Evolutionary conservation across 2,329 filamentous ascomycete species (phyloP).

Genomic region (Alternaria dauci): DNA sequence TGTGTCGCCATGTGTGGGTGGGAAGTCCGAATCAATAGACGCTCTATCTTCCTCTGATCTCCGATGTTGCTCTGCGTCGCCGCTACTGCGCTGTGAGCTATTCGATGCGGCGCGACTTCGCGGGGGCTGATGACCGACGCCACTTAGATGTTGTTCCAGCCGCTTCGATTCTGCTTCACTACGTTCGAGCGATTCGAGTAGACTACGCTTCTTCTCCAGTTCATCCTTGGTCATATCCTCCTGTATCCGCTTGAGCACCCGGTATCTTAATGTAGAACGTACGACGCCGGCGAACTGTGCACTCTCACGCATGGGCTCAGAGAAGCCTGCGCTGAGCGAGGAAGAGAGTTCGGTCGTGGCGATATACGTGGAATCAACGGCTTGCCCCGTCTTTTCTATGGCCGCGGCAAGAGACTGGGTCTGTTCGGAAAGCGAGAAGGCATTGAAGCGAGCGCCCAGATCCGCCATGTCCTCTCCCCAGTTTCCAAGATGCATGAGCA

Average conservation of each 20-base stretch:
- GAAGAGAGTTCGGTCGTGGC: conserved; percentile 90
- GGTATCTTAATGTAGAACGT: conserved; percentile 83
- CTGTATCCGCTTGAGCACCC: conserved; percentile 92
- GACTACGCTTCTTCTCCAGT: conserved; percentile 80
- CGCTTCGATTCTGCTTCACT: conserved; percentile 92
- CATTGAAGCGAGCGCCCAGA: conserved; percentile 94
- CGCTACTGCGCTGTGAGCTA: conserved; percentile 57
- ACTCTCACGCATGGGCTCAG: conserved; percentile 97
- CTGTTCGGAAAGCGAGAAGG: conserved; percentile 92
- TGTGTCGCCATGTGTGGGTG: conserved; percentile 81
- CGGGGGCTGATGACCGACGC: conserved; percentile 68
- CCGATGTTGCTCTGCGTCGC: conserved; percentile 48
- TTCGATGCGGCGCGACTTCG: conserved; percentile 73
- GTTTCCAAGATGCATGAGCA: conserved; percentile 82
- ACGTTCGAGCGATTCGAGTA: conserved; percentile 88
- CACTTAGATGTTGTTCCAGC: conserved; percentile 90
- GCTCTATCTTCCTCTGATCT: conserved; percentile 76
- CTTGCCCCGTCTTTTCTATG: conserved; percentile 93
- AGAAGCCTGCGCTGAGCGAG: conserved; percentile 89
- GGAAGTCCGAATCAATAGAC: conserved; percentile 95
- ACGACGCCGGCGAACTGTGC: conserved; percentile 97
- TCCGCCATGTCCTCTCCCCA: conserved; percentile 90
- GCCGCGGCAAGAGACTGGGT: conserved; percentile 87
- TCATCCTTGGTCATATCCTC: conserved; percentile 98
- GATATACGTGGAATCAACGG: conserved; percentile 94